phyloP scores from a whole-genome alignment of 176 grass and related monocot species.

The Ananas comosus region DNA sequence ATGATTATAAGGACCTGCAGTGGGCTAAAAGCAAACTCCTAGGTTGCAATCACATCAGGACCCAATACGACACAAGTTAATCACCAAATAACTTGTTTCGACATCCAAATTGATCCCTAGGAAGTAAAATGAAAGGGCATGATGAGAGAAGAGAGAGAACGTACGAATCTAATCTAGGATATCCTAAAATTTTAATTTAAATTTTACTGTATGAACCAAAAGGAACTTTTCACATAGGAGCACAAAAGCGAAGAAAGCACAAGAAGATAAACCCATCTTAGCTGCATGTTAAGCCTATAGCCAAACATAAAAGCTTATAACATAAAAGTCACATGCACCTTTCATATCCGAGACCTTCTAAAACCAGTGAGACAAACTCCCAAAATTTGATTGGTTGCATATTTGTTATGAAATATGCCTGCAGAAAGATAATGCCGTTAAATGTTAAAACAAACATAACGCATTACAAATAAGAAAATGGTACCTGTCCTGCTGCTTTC shows the following conservation, averaged over 20 bases:
- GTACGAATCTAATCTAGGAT: background rate
- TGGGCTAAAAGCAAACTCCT: no score
- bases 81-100: no score
- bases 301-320: background rate
- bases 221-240: background rate
- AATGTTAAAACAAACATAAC: background rate
- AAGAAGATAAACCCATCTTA: no score
- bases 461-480: background rate
- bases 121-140: no score
- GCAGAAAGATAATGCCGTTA: slow-evolving; percentile 16
- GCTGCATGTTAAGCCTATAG: background rate
- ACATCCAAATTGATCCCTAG: no score
- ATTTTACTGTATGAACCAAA: background rate
- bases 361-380: slow-evolving; percentile 94
- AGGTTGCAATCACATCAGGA: background rate
- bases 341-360: slow-evolving; percentile 97
- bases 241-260: no score
- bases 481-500: slow-evolving; percentile 82
- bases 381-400: slow-evolving; percentile 92
- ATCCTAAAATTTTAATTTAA: background rate
- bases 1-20: no score
- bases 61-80: background rate
- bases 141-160: background rate
- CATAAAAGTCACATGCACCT: slow-evolving; percentile 37
- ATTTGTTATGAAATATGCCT: slow-evolving; percentile 98